Conservation (phyloP, 306 rosid genomes). For the Medicago ruthenica region DNA sequence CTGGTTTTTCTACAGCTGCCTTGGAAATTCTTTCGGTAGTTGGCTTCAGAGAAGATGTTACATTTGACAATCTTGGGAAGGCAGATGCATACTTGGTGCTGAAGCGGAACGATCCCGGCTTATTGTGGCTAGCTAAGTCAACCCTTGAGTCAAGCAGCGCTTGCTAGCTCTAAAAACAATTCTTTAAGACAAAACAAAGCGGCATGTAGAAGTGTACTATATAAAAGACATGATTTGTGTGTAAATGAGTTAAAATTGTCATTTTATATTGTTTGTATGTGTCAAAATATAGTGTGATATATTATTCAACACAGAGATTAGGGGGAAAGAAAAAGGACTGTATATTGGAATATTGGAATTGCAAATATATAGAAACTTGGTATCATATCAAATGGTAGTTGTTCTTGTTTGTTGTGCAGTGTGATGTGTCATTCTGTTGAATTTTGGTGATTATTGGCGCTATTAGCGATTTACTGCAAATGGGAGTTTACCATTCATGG, state of each 20-base stretch:
- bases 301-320: not conserved
- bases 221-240: constrained; percentile 26
- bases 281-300: constrained; percentile 6
- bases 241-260: not conserved
- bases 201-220: not conserved
- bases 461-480: no score
- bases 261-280: not conserved
- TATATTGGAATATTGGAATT: constrained; percentile 1
- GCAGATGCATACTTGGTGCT: constrained; percentile 77
- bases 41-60: constrained; percentile 80
- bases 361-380: not conserved
- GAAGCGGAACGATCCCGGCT: constrained; percentile 89
- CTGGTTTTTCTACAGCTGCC: constrained; percentile 66
- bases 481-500: no score
- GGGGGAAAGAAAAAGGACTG: constrained; percentile 6
- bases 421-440: constrained; percentile 21
- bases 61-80: constrained; percentile 68
- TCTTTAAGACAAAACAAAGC: constrained; percentile 24
- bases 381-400: not conserved
- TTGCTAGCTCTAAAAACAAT: constrained; percentile 42
- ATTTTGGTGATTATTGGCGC: constrained; percentile 14
- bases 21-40: constrained; percentile 68
- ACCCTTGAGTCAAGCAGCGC: constrained; percentile 64
- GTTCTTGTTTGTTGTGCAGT: constrained; percentile 10
- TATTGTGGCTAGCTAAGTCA: constrained; percentile 96